Base-by-base conservation (phyloP, 2,329 filamentous ascomycete genomes). In the Xylariales sp. region DNA sequence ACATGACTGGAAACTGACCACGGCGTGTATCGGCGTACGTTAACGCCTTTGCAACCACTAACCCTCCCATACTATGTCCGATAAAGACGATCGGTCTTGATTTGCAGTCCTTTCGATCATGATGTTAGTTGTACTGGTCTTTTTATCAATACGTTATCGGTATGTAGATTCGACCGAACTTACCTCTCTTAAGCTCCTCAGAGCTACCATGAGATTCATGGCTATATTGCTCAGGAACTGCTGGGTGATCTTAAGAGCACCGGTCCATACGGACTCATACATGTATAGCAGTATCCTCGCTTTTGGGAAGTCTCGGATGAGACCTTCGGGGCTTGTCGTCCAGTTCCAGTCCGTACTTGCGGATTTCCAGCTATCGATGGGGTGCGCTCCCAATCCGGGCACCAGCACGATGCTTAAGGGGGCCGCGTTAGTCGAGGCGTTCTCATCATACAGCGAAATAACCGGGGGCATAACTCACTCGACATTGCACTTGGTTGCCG, bases 21-120 rank as follows among this genome's bases (percentile, higher is more conserved):
- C 53, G 49, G 13, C 56, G 54, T 1, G 57, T 52, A 27, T 62
- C 60, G 5, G 63, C 60, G 3, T 65, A 44, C 2, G 43, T 51
- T 11, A 60, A 39, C 12, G 61, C 65, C 45, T 68, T 67, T 10
- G 65, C 63, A 21, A 68, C 56, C 1, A 68, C 64, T 5, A 68
- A 50, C 6, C 65, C 65, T 7, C 65, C 65, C 65, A 68, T 69
- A 15, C 62, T 65, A 25, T 67, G 65, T 0, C 62, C 64, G 12
- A 69, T 61, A 24, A 69, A 65, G 0, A 66, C 57, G 8, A 69
- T 63, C 2, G 66, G 65, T 3, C 62, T 54, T 19, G 55, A 38
- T 41, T 50, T 53, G 23, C 44, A 50, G 20, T 53, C 50, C 53
- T 59, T 35, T 1, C 6, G 10, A 4, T n/a, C 5, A n/a, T n/a